Conservation (phyloP, 31 red algal species). For the Porphyra umbilicalis region DNA sequence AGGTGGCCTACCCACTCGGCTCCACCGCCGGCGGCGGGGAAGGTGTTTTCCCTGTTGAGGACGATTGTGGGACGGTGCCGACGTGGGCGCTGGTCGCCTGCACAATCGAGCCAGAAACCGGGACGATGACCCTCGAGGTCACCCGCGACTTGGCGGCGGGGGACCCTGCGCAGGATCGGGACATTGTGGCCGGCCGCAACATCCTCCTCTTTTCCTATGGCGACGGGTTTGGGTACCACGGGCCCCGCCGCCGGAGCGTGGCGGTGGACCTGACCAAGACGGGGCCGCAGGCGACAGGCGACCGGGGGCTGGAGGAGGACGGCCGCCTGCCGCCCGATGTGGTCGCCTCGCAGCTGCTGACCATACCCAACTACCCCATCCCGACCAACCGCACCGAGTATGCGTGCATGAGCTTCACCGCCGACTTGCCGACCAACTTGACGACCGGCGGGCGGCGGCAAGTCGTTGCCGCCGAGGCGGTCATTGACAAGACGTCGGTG, state of each 20-base stretch:
- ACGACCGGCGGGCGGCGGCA: conserved; percentile 11
- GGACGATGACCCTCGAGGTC: conserved; percentile 41
- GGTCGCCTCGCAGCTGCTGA: conserved; percentile 13
- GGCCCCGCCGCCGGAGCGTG: conserved; percentile 6
- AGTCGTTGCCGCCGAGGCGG: conserved; percentile 52
- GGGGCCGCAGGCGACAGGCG: background rate
- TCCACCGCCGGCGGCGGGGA: conserved; percentile 9
- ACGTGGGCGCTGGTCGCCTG: conserved; percentile 42
- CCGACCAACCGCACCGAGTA: conserved; percentile 39
- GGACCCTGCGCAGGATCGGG: conserved; percentile 35
- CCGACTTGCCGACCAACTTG: background rate
- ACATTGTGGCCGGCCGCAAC: conserved; percentile 19
- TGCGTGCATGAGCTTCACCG: conserved; percentile 22
- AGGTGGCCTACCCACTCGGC: conserved; percentile 30
- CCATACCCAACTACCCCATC: conserved; percentile 25
- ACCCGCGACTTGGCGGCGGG: conserved; percentile 21
- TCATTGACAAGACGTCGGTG: conserved; percentile 19
- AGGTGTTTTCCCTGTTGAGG: conserved; percentile 21
- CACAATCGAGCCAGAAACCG: conserved; percentile 1
- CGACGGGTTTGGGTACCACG: conserved; percentile 26
- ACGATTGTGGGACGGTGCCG: conserved; percentile 33
- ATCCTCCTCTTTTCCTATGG: conserved; percentile 54
- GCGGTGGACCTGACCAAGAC: conserved; percentile 8
- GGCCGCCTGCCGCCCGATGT: conserved; percentile 30
- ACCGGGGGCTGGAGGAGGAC: background rate